These are phyloP conservation scores for Chlamydomonas incerta DNA, from an alignment of 139 green algal genomes.

Conservation along the genomic window DNA sequence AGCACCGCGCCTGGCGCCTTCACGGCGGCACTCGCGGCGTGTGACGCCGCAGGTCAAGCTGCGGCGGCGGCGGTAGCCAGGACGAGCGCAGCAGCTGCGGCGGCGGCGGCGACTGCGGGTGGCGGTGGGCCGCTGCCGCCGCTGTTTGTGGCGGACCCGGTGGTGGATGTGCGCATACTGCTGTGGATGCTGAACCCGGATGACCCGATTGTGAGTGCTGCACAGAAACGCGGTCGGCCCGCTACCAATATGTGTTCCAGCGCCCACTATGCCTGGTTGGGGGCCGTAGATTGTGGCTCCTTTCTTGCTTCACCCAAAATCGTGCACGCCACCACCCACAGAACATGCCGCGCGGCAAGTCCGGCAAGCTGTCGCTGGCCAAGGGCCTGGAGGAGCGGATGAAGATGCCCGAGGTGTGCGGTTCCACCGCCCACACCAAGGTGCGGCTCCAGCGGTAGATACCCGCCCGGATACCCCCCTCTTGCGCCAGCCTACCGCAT, in stretches of 20 bases:
- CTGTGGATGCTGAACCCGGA: conserved; percentile 78
- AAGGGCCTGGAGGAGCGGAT: conserved; percentile 53
- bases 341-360: conserved; percentile 29
- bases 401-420: conserved; percentile 44
- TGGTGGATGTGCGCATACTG: conserved; percentile 84
- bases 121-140: neutral
- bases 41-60: too few relatives aligned
- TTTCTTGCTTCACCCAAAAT: too few relatives aligned
- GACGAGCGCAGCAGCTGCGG: neutral
- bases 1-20: too few relatives aligned
- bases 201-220: conserved; percentile 29
- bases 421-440: neutral
- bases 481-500: too few relatives aligned
- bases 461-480: too few relatives aligned
- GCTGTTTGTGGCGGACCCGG: conserved; percentile 43
- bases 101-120: neutral
- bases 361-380: conserved; percentile 35
- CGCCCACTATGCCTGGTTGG: too few relatives aligned
- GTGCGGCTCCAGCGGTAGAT: neutral
- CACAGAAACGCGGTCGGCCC: too few relatives aligned
- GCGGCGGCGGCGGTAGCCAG: too few relatives aligned
- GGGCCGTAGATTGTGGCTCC: too few relatives aligned
- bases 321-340: too few relatives aligned
- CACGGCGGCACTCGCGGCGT: too few relatives aligned
- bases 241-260: too few relatives aligned